phyloP scores from a whole-genome alignment of 768 basidiomycete genomes.

The Podaxis sp. region DNA sequence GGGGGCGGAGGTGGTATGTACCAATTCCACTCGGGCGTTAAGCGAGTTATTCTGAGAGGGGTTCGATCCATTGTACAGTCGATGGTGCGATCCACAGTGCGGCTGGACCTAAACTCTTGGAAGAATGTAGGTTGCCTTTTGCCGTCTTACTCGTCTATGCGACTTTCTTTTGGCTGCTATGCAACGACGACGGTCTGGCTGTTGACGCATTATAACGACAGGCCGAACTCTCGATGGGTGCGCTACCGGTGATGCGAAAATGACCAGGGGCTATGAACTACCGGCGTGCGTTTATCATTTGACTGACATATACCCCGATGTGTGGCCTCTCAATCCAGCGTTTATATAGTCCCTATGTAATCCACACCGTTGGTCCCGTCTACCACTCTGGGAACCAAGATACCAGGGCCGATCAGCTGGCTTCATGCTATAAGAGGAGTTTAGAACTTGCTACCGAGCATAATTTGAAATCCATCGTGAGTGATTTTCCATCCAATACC shows the following conservation, averaged over 20 bases:
- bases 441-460: constrained; percentile 62
- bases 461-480: constrained; percentile 62
- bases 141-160: background rate
- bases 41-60: background rate
- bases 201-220: constrained; percentile 25
- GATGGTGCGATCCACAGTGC: constrained; percentile 82
- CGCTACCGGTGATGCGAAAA: constrained; percentile 72
- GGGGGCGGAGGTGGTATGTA: constrained; percentile 76
- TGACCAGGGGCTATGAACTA: constrained; percentile 74
- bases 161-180: background rate
- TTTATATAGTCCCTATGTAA: constrained; percentile 57
- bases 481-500: constrained; percentile 22
- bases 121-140: constrained; percentile 58
- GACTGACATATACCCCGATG: background rate
- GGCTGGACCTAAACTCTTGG: constrained; percentile 62
- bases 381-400: constrained; percentile 45
- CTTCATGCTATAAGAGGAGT: constrained; percentile 68
- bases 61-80: constrained; percentile 39
- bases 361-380: constrained; percentile 82
- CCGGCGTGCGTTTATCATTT: constrained; percentile 56
- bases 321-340: background rate
- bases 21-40: background rate
- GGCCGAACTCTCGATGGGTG: constrained; percentile 68
- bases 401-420: constrained; percentile 51
- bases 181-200: background rate